Evolutionary conservation across 768 basidiomycete species (phyloP).

Genomic region (Termitomyces sp.): DNA sequence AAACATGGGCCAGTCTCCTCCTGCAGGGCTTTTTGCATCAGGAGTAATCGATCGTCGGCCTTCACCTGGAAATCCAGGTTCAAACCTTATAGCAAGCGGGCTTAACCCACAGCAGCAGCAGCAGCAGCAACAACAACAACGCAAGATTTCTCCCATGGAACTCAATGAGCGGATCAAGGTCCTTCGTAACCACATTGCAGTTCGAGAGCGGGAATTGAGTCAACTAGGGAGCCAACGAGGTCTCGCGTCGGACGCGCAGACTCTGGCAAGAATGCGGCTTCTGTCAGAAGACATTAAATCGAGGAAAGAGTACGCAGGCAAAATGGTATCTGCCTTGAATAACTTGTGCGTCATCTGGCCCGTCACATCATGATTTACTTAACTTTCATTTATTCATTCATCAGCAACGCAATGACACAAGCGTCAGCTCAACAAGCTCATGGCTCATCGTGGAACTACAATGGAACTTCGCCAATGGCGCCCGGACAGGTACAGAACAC

Average conservation of each 20-base stretch:
- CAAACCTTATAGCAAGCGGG: constrained; percentile 11
- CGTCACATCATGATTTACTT: background rate
- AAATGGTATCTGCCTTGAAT: constrained; percentile 28
- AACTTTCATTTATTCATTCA: background rate
- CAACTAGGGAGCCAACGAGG: constrained; percentile 6
- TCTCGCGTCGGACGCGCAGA: constrained; percentile 14
- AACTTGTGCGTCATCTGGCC: constrained; percentile 27
- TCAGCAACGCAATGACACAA: constrained; percentile 13
- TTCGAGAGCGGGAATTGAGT: constrained; percentile 8
- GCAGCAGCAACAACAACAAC: constrained; percentile 8
- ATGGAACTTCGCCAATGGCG: constrained; percentile 1
- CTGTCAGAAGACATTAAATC: constrained; percentile 21
- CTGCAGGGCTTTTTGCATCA: constrained; percentile 47
- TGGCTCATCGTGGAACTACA: constrained; percentile 16
- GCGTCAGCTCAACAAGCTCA: constrained; percentile 17
- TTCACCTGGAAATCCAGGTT: constrained; percentile 39
- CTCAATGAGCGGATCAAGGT: constrained; percentile 11
- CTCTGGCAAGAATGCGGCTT: constrained; percentile 17
- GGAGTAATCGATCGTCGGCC: constrained; percentile 41
- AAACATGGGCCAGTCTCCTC: constrained; percentile 33
- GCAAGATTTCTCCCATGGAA: constrained; percentile 7
- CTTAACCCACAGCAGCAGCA: constrained; percentile 9
- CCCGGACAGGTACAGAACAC: constrained; percentile 4
- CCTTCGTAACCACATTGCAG: constrained; percentile 6
- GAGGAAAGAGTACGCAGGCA: constrained; percentile 35